phyloP scores from a whole-genome alignment of 208 protist genomes.

The Acanthamoeba lenticulata region DNA sequence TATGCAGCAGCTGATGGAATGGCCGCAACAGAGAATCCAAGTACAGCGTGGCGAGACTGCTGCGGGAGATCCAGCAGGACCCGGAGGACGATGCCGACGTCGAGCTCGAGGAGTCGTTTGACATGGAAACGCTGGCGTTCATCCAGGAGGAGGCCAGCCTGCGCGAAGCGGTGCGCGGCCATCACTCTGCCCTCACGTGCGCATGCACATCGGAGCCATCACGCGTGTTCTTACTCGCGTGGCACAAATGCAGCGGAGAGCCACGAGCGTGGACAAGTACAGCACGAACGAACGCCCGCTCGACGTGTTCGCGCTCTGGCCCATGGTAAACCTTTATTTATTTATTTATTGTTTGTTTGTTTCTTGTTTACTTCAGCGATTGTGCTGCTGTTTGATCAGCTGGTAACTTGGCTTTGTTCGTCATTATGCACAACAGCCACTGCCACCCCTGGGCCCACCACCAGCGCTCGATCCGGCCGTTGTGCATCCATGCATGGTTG shows the following conservation, averaged over 20 bases:
- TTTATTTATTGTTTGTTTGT: too few relatives aligned
- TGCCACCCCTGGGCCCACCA: not conserved
- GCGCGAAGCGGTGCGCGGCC: not conserved
- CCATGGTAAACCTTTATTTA: too few relatives aligned
- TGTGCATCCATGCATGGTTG: not conserved
- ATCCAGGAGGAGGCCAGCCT: not conserved
- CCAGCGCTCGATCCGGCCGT: not conserved
- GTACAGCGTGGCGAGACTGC: not conserved
- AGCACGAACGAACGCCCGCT: not conserved
- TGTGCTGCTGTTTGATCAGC: too few relatives aligned
- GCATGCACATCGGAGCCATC: conserved; percentile 6
- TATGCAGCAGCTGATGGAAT: not conserved
- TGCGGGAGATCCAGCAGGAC: not conserved
- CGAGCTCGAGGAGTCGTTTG: not conserved
- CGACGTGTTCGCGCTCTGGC: not conserved
- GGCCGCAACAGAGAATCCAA: not conserved
- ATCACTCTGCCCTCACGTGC: not conserved
- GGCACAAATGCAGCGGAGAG: not conserved
- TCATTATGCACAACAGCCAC: too few relatives aligned
- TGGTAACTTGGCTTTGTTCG: too few relatives aligned
- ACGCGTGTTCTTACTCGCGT: too few relatives aligned
- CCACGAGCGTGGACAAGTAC: not conserved
- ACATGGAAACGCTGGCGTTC: not conserved
- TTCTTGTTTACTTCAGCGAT: too few relatives aligned
- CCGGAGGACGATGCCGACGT: not conserved